Evolutionary conservation across 176 grass and related monocot species (phyloP), one percentile per base, ranked within the genome.

Genomic region (Carex myosuroides): DNA sequence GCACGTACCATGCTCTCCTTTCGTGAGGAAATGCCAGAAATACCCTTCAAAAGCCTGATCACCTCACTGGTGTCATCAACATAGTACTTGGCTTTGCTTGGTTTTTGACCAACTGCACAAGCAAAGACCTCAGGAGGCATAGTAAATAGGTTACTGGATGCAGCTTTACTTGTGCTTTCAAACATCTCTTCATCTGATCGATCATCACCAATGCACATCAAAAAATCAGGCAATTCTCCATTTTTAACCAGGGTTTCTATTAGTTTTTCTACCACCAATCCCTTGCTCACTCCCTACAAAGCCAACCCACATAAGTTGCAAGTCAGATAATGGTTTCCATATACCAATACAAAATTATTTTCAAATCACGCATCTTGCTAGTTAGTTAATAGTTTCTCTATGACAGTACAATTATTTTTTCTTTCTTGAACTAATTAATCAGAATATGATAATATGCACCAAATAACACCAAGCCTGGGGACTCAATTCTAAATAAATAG

Each of bases 151-250:
- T 65, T 48, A 6, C 81, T 91, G 42, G 89, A 86, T 3, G 80
- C 84, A 46, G 89, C 32, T 87, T 8, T 74, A 55, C 92, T 91
- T 64, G 93, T 93, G 81, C 84, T 89, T 85, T 98, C 88, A 82
- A 98, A 98, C 95, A 98, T 98, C 60, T 94, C 95, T 81, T 98
- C 95, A 1, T 98, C 92, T 17, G 95, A 98, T 70, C 88, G 89
- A 77, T 98, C 95, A 30, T 94, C 90, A 13, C 95, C 95, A 0
- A 98, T 78, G 69, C 95, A 98, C 95, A 90, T 90, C 16, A 94
- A 62, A 75, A 98, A 91, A 80, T 98, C 92, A 0, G 91, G 92
- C 14, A 91, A 20, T 64, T 93, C 91, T 48, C 92, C 88, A 10
- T 82, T 76, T n/a, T 80, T 64, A 26, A 80, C 82, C 37, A 94